These are phyloP conservation scores for Artemisia annua DNA, from an alignment of 129 eudicot genomes.

Conservation along the genomic window DNA sequence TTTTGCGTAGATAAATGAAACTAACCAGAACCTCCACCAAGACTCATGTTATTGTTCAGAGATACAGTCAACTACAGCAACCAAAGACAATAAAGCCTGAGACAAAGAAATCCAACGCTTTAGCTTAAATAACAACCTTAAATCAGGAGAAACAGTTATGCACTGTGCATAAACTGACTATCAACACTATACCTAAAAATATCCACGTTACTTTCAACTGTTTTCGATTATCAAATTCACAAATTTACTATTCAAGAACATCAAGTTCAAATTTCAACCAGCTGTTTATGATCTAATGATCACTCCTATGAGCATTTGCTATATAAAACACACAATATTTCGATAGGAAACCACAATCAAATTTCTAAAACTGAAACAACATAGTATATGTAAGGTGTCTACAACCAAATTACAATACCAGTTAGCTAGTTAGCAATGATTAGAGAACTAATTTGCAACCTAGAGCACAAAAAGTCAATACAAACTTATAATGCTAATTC, in stretches of 20 bases:
- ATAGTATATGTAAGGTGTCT: too few relatives aligned
- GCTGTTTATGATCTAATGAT: not conserved
- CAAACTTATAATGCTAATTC: too few relatives aligned
- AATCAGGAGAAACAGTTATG: slow-evolving; percentile 12
- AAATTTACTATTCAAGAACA: not conserved
- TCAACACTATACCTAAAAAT: not conserved
- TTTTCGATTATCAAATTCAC: slow-evolving; percentile 2
- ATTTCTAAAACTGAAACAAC: too few relatives aligned
- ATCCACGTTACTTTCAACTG: not conserved
- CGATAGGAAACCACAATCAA: too few relatives aligned
- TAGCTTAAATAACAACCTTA: slow-evolving; percentile 12
- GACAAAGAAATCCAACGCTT: slow-evolving; percentile 27
- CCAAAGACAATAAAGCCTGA: slow-evolving; percentile 28
- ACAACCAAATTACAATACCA: too few relatives aligned
- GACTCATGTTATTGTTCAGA: slow-evolving; percentile 51
- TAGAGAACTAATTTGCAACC: too few relatives aligned
- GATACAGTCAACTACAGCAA: slow-evolving; percentile 21
- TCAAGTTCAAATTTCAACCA: not conserved
- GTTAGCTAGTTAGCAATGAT: too few relatives aligned
- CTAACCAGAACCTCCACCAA: slow-evolving; percentile 71
- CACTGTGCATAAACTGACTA: not conserved
- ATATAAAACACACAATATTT: too few relatives aligned
- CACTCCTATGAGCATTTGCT: too few relatives aligned
- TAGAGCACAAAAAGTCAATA: too few relatives aligned
- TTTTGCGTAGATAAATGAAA: slow-evolving; percentile 3